These are phyloP conservation scores for Pterocarpus macrocarpus DNA, from an alignment of 306 rosid species.

Conservation along the genomic window DNA sequence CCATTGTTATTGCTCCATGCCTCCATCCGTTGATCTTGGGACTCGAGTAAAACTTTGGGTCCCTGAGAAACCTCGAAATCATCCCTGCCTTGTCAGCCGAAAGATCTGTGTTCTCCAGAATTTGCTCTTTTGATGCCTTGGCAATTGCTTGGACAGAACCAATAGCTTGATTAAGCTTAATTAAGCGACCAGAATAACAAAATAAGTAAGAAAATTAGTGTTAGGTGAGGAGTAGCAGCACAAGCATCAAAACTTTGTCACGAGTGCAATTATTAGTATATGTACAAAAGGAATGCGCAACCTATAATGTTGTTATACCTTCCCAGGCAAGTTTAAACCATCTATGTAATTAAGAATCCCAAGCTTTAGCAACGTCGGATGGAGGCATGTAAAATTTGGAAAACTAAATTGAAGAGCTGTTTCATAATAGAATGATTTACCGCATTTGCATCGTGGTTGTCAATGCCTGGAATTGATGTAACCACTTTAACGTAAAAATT, in stretches of 20 bases:
- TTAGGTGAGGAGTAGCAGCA: slow-evolving; percentile 2
- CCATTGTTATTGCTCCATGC: slow-evolving; percentile 43
- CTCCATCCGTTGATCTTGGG: slow-evolving; percentile 68
- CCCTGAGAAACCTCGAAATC: slow-evolving; percentile 76
- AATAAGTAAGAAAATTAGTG: slow-evolving; percentile 24
- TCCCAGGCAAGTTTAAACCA: slow-evolving; percentile 15
- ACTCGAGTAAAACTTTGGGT: slow-evolving; percentile 72
- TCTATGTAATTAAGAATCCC: slow-evolving; percentile 20
- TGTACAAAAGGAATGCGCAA: slow-evolving; percentile 20
- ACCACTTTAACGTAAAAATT: slow-evolving; percentile 72
- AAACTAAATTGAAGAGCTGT: slow-evolving; percentile 32
- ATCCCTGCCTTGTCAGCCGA: slow-evolving; percentile 81
- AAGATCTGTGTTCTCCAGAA: slow-evolving; percentile 89
- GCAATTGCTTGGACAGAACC: slow-evolving; percentile 92
- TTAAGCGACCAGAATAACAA: slow-evolving; percentile 48
- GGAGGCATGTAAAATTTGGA: slow-evolving; percentile 34
- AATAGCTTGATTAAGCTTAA: slow-evolving; percentile 86
- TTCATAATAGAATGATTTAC: slow-evolving; percentile 55
- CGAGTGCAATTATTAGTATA: slow-evolving; percentile 12
- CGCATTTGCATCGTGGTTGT: slow-evolving; percentile 87
- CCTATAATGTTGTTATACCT: too few species aligned
- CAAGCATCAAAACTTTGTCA: slow-evolving; percentile 38
- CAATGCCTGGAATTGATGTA: slow-evolving; percentile 81
- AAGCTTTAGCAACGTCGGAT: slow-evolving; percentile 6
- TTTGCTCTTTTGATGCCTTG: slow-evolving; percentile 75